Base-by-base conservation (phyloP, 306 rosid species). In the Carpinus fangiana region DNA sequence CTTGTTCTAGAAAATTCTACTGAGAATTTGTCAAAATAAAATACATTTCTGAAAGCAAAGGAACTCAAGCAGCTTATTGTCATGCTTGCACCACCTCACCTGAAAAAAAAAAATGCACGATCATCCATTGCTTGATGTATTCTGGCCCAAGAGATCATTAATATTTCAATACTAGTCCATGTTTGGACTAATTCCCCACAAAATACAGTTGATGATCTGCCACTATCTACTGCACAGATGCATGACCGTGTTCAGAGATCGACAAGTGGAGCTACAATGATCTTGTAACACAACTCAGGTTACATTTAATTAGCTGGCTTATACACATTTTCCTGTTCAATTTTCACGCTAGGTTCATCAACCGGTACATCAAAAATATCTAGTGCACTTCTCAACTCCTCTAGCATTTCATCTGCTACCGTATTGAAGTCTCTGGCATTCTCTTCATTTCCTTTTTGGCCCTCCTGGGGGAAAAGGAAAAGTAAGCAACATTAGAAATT, bases 291-390 rank as follows among this genome's bases (percentile, higher is more conserved):
- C 70, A 52, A 50, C 62, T 82, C 59, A 6, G 79, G 71, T 59
- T 85, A 83, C 76, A 79, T 84, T 81, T 80, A 87, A 81, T 86
- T 87, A 46, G 86, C 81, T 73, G 83, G 89, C 82, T 90, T 93
- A 83, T 83, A 88, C 70, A 52, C 55, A 69, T 76, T 64, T 56
- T 83, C 90, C 66, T 76, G 90, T 82, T 93, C 92, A 7, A 87
- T 85, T 82, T 91, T 91, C 75, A 87, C 86, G 57, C 79, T 76
- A 2, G 88, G 83, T 81, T 88, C 95, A 55, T 89, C 89, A 50
- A 80, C 74, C 16, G 80, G 66, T 75, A 84, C 26, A 23, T 23
- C 26, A 23, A 23, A 23, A 23, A 23, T 23, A 23, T 23, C 26
- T 0, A 23, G 1, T 23, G 26, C 0, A 23, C 26, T 23, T 23